Base-by-base conservation (phyloP, 257 asterid species). In the Linderniella brevidens region DNA sequence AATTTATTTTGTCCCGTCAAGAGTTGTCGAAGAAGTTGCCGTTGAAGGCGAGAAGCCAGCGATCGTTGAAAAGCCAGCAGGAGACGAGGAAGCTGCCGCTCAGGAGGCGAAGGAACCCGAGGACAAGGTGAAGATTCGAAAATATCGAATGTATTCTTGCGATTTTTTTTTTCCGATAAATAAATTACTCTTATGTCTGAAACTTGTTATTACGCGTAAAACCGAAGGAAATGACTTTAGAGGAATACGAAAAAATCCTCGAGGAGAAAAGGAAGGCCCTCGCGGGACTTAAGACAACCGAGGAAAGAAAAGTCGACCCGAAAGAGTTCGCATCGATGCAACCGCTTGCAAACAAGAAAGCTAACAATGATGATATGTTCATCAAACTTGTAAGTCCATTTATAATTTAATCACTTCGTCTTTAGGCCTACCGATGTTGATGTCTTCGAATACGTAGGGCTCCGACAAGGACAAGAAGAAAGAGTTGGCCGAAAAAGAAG, bases 301-400 rank as follows among this genome's bases (percentile, higher is more conserved):
- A 87, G 76, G 80, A 61, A 57, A 79, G 97, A 85, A 87, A 83
- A 65, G 93, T 87, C 43, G 95, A 80, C 50, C 54, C 41, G 37
- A 80, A 80, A 54, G 95, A 52, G 63, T 80, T 87, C 59, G 86
- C 62, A 54, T 55, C 97, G 54, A 75, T 87, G 95, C 88, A 75
- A 55, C 88, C 50, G 47, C 87, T 87, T 39, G 69, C 96, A 9
- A 87, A 72, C 76, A 83, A 87, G 88, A 80, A 80, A 59, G 44
- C 44, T n/a, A n/a, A n/a, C 19, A 67, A 51, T 48, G 77, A 77
- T 38, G 93, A 77, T 3, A 55, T 80, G 56, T 83, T 87, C 56
- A 61, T 84, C 63, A 80, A 87, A 77, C 63, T 87, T 95, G 97
- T n/a, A n/a, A n/a, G n/a, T n/a, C n/a, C n/a, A n/a, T n/a, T n/a